These are phyloP conservation scores for Hypoxylon intermedium DNA, from an alignment of 495 filamentous ascomycete species.

Conservation along the genomic window DNA sequence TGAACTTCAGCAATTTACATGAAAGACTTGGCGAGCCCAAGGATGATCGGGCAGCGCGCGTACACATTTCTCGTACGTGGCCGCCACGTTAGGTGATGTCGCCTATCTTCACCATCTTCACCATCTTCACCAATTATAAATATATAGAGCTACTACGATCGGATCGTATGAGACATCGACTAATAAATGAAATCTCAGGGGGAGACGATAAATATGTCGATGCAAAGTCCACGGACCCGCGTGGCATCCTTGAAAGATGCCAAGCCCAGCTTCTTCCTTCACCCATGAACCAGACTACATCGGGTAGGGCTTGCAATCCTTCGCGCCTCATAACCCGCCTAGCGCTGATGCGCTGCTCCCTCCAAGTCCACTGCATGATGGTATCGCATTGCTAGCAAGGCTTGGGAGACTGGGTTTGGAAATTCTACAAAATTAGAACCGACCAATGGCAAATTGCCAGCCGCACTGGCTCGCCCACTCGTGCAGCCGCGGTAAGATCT, in stretches of 20 bases:
- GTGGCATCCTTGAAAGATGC: slow-evolving; percentile 12
- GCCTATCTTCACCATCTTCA: too few relatives aligned
- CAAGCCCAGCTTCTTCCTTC: slow-evolving; percentile 8
- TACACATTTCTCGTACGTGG: too few relatives aligned
- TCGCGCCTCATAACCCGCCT: slow-evolving; percentile 16
- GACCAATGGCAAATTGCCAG: slow-evolving; percentile 17
- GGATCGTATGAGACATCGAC: too few relatives aligned
- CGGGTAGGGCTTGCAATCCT: slow-evolving; percentile 18
- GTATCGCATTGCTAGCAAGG: slow-evolving; percentile 1
- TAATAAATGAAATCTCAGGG: too few relatives aligned
- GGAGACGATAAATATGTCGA: slow-evolving; percentile 4
- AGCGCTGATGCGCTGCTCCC: neutral
- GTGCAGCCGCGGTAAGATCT: too few relatives aligned
- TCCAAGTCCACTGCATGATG: slow-evolving; percentile 12
- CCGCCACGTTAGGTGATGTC: too few relatives aligned
- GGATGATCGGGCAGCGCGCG: too few relatives aligned
- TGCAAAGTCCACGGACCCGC: neutral
- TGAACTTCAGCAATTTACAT: too few relatives aligned
- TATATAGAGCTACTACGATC: too few relatives aligned
- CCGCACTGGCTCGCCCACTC: neutral
- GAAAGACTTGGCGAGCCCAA: too few relatives aligned
- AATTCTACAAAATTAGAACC: slow-evolving; percentile 32
- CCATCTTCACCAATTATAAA: too few relatives aligned
- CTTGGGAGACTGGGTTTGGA: slow-evolving; percentile 11
- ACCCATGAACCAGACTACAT: neutral